Evolutionary conservation across 768 basidiomycete genomes (phyloP).

Genomic region (Hypholoma fasciculare): DNA sequence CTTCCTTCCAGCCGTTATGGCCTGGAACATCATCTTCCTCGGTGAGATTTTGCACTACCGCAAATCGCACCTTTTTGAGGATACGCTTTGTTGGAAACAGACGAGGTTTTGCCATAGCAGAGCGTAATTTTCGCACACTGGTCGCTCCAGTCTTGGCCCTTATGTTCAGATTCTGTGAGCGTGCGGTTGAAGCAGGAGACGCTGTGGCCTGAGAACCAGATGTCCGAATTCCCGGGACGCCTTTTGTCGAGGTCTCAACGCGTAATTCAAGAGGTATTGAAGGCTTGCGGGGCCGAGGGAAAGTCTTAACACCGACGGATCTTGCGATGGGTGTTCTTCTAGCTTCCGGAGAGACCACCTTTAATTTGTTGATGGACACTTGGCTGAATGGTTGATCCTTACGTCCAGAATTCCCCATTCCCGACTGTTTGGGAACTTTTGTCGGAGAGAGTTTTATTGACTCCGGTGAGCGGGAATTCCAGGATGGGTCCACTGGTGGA

Average conservation of each 20-base stretch:
- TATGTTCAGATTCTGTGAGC: neutral
- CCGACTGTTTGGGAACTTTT: neutral
- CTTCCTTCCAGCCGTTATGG: neutral
- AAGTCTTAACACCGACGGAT: neutral
- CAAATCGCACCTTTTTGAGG: slow-evolving; percentile 45
- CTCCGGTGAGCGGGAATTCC: slow-evolving; percentile 19
- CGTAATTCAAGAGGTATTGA: neutral
- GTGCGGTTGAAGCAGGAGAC: neutral
- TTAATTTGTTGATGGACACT: neutral
- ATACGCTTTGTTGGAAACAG: slow-evolving; percentile 2
- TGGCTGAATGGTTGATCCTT: neutral
- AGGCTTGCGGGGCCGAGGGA: neutral
- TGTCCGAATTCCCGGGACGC: neutral
- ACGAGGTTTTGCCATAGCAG: slow-evolving; percentile 14
- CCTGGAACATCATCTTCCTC: slow-evolving; percentile 6
- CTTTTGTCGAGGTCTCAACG: neutral
- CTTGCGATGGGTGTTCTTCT: neutral
- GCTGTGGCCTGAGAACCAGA: neutral
- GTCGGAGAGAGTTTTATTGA: neutral
- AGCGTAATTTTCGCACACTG: slow-evolving; percentile 8
- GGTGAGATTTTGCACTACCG: slow-evolving; percentile 16
- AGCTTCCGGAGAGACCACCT: neutral
- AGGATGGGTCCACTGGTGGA: slow-evolving; percentile 14
- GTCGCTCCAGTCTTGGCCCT: too few species aligned
- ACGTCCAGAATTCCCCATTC: neutral